These are phyloP conservation scores for Tylopilus cervinicoccineus DNA, from an alignment of 768 basidiomycete species.

Conservation along the genomic window DNA sequence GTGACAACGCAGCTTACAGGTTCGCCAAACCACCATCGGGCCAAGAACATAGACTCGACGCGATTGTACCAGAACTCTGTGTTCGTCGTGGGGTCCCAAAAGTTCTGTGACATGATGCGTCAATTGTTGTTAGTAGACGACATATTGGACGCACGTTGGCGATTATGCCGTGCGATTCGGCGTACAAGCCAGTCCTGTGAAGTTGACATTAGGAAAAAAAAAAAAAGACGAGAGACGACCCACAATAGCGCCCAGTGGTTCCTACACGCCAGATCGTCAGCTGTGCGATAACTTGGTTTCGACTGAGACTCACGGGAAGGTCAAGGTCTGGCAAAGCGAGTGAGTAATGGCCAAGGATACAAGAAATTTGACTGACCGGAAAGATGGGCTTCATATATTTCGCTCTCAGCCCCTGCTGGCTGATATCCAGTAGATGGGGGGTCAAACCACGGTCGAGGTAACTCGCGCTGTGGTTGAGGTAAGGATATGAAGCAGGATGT, in stretches of 20 bases:
- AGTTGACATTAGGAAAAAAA: not conserved
- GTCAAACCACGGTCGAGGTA: constrained; percentile 85
- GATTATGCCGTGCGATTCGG: constrained; percentile 88
- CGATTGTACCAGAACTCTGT: constrained; percentile 72
- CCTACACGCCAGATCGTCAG: constrained; percentile 34
- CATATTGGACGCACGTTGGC: constrained; percentile 58
- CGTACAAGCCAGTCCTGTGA: constrained; percentile 80
- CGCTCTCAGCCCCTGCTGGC: constrained; percentile 79
- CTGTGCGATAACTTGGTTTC: not conserved
- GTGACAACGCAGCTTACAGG: constrained; percentile 53
- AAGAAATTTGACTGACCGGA: constrained; percentile 56
- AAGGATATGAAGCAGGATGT: not conserved
- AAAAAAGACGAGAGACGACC: constrained; percentile 10
- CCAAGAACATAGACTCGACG: constrained; percentile 55
- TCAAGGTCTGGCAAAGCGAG: constrained; percentile 56
- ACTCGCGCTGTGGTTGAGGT: constrained; percentile 54
- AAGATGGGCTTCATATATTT: constrained; percentile 87
- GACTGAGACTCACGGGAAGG: constrained; percentile 70
- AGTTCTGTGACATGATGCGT: constrained; percentile 51
- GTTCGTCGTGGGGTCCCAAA: constrained; percentile 70
- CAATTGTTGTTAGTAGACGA: not conserved
- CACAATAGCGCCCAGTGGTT: constrained; percentile 92
- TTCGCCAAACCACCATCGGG: constrained; percentile 86
- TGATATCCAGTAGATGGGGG: constrained; percentile 76
- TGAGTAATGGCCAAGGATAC: constrained; percentile 1